Conservation (phyloP, 2,329 filamentous ascomycete genomes). For the Cercospora zeina region DNA sequence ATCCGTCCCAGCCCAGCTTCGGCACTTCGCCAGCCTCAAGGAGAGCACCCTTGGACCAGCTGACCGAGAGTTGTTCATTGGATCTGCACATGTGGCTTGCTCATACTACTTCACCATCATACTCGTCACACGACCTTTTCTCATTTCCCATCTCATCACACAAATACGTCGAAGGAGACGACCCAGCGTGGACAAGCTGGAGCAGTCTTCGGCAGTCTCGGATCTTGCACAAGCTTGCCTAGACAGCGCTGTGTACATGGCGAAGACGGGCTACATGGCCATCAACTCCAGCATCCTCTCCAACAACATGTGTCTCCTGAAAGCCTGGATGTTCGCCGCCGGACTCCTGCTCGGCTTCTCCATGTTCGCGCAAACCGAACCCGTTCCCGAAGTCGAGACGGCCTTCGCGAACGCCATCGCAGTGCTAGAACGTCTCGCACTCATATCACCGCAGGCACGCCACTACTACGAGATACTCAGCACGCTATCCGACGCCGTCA, state of each 20-base stretch:
- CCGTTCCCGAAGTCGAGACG: constrained; percentile 49
- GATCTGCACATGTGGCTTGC: constrained; percentile 55
- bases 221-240: constrained; percentile 56
- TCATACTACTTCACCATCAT: constrained; percentile 62
- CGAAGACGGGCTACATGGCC: constrained; percentile 52
- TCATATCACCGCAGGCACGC: constrained; percentile 56
- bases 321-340: constrained; percentile 57
- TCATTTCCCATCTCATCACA: constrained; percentile 54
- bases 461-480: constrained; percentile 59
- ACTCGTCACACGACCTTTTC: constrained; percentile 57
- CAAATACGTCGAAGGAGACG: constrained; percentile 30
- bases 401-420: constrained; percentile 55
- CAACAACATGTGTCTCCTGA: constrained; percentile 61
- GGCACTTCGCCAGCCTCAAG: constrained; percentile 30
- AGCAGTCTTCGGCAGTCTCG: constrained; percentile 25
- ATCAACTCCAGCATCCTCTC: constrained; percentile 47
- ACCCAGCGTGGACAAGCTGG: constrained; percentile 27
- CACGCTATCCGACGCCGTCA: constrained; percentile 31
- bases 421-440: constrained; percentile 52
- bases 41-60: constrained; percentile 24
- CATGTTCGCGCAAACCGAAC: constrained; percentile 54
- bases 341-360: constrained; percentile 59
- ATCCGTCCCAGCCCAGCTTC: constrained; percentile 26
- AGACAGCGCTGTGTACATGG: constrained; percentile 57
- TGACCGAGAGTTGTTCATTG: constrained; percentile 30